Base-by-base conservation (phyloP, 1,139 yeast species). In the Pichia sp. region DNA sequence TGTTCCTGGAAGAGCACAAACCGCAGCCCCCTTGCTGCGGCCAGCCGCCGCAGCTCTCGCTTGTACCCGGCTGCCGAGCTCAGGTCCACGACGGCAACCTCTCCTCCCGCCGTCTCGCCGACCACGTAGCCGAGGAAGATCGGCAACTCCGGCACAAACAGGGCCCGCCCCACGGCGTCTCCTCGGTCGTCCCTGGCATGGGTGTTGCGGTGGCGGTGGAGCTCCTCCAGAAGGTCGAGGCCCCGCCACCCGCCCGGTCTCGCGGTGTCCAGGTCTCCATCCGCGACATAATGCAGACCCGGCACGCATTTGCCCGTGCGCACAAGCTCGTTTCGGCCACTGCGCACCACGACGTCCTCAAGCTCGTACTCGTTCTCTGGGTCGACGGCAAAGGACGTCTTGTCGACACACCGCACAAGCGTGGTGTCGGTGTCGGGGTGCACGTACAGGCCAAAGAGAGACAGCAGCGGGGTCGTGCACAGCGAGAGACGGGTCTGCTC, bases 381-480 rank as follows among this genome's bases (percentile, higher is more conserved):
- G 19, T 23, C 34, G 22, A 42, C 31, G 22, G 36, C 46, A 23
- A 42, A 23, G 9, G 46, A 42, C 21, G 22, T 26, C 46, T 42
- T 42, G 21, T 36, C 46, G 3, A 23, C 23, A 42, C 46, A 42
- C 21, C 28, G 23, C 46, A 42, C 46, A 16, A 42, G 3, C 22
- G 34, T 26, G 13, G 22, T n/a, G n/a, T 21, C 34, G 23, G 37
- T 42, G 18, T 9, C 18, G 18, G 8, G 37, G 18, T 56, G 56
- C 5, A 55, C 22, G 36, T 55, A 56, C 2, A 58, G 48, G 7
- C 60, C 60, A 46, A 52, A 56, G 9, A 55, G 41, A 37, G 55
- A 49, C 28, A 56, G 37, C 6, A 49, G 34, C 8, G 52, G 47
- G 8, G 57, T 47, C 2, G 60, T 51, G 2, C 12, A 8, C 5